Evolutionary conservation across 306 rosid genomes (phyloP).

Genomic region (Neltuma alba): DNA sequence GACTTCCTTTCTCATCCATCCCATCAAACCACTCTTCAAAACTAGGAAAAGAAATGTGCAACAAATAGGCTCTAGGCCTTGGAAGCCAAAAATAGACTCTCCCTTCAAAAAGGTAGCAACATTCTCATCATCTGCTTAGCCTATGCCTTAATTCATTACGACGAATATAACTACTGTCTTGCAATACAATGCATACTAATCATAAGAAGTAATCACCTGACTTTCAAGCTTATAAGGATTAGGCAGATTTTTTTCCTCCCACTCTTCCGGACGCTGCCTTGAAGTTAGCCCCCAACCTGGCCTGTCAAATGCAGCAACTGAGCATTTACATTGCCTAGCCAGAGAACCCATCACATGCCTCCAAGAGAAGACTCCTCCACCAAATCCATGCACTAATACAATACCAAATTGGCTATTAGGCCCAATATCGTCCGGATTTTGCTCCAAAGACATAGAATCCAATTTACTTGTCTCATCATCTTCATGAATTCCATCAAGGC

Average conservation of each 20-base stretch:
- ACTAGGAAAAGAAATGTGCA: neutral
- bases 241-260: constrained; percentile 88
- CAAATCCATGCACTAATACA: constrained; percentile 92
- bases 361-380: constrained; percentile 99
- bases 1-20: constrained; percentile 10
- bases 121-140: constrained; percentile 6
- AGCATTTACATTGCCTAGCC: constrained; percentile 76
- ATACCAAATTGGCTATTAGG: constrained; percentile 57
- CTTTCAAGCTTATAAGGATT: constrained; percentile 91
- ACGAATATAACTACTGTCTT: constrained; percentile 5
- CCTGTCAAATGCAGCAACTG: constrained; percentile 92
- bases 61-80: neutral
- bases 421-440: constrained; percentile 50
- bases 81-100: constrained; percentile 7
- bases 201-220: constrained; percentile 63
- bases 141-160: neutral
- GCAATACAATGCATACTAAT: constrained; percentile 12
- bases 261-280: constrained; percentile 70
- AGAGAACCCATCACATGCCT: constrained; percentile 90
- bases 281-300: constrained; percentile 99
- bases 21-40: constrained; percentile 1
- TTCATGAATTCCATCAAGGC: constrained; percentile 60
- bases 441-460: constrained; percentile 42
- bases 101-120: neutral
- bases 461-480: constrained; percentile 50